These are phyloP conservation scores for Russula foetens DNA, from an alignment of 768 basidiomycete genomes.

Conservation along the genomic window DNA sequence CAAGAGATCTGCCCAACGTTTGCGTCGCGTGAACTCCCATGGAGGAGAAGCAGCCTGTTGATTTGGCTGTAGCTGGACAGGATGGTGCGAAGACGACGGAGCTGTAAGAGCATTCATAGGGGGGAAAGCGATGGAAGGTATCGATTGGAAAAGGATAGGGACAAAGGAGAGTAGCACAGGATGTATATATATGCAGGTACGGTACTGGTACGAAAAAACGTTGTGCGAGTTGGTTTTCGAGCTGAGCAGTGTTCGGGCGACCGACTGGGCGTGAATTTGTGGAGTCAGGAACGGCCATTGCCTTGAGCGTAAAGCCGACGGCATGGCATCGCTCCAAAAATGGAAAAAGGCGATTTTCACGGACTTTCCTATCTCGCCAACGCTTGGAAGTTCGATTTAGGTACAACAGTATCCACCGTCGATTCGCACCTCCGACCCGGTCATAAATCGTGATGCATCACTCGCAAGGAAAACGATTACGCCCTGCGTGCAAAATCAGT, in stretches of 20 bases:
- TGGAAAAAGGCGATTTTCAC: slow-evolving; percentile 10
- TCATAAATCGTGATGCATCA: slow-evolving; percentile 87
- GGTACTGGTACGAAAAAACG: no score
- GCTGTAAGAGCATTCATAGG: slow-evolving; percentile 10
- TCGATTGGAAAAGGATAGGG: background rate
- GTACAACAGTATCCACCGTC: slow-evolving; percentile 85
- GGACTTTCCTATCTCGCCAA: no score
- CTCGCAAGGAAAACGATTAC: slow-evolving; percentile 87
- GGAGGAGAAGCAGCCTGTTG: slow-evolving; percentile 12
- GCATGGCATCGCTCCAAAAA: background rate
- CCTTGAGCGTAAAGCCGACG: slow-evolving; percentile 9
- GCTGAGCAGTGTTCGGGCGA: no score
- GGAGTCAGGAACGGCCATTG: slow-evolving; percentile 8
- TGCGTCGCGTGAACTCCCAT: slow-evolving; percentile 83
- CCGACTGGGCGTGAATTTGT: slow-evolving; percentile 2
- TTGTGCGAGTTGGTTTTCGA: no score
- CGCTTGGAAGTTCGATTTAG: slow-evolving; percentile 29
- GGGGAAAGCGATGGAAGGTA: background rate
- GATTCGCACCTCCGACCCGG: slow-evolving; percentile 75
- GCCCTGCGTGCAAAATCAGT: slow-evolving; percentile 38
- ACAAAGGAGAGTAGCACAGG: background rate
- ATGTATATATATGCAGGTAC: background rate
- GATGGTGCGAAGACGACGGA: background rate
- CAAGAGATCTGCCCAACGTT: slow-evolving; percentile 79
- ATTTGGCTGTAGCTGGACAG: slow-evolving; percentile 6